Conservation (phyloP, 371 early-diverging fungal genomes). For the Syncephalastrum racemosum region DNA sequence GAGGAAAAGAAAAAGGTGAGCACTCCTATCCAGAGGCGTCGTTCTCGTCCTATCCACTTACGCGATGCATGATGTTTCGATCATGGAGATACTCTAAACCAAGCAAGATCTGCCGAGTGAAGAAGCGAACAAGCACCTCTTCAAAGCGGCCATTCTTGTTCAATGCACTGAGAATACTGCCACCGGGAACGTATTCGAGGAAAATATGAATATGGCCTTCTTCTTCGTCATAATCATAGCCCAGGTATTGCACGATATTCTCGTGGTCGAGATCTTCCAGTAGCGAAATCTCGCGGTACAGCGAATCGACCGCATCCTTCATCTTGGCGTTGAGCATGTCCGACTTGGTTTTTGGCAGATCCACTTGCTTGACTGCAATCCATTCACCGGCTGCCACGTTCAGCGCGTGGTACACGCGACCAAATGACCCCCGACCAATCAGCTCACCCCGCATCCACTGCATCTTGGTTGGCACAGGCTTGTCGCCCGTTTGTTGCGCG, state of each 20-base stretch:
- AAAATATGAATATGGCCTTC: constrained; percentile 88
- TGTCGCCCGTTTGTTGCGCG: constrained; percentile 16
- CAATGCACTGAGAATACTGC: constrained; percentile 85
- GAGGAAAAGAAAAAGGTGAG: not conserved
- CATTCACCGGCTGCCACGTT: constrained; percentile 83
- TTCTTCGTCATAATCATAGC: constrained; percentile 52
- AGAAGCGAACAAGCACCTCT: constrained; percentile 75
- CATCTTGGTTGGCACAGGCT: constrained; percentile 40
- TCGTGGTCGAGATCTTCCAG: constrained; percentile 79
- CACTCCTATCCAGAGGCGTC: not conserved
- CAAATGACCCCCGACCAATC: constrained; percentile 98
- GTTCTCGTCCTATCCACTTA: constrained; percentile 17
- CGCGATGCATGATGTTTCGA: constrained; percentile 92
- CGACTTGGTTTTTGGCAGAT: constrained; percentile 66
- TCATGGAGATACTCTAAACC: constrained; percentile 96
- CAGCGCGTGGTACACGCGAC: constrained; percentile 92
- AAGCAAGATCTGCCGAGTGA: constrained; percentile 87
- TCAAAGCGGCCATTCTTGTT: constrained; percentile 84
- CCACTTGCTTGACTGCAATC: constrained; percentile 98
- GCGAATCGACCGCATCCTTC: constrained; percentile 34
- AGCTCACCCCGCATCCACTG: constrained; percentile 87
- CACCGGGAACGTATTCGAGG: constrained; percentile 97
- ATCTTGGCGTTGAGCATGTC: constrained; percentile 41
- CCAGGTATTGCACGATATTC: constrained; percentile 94
- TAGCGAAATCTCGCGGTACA: constrained; percentile 44